phyloP scores from a whole-genome alignment of 1,139 yeast species.

The Blastobotrys petasosporus region DNA sequence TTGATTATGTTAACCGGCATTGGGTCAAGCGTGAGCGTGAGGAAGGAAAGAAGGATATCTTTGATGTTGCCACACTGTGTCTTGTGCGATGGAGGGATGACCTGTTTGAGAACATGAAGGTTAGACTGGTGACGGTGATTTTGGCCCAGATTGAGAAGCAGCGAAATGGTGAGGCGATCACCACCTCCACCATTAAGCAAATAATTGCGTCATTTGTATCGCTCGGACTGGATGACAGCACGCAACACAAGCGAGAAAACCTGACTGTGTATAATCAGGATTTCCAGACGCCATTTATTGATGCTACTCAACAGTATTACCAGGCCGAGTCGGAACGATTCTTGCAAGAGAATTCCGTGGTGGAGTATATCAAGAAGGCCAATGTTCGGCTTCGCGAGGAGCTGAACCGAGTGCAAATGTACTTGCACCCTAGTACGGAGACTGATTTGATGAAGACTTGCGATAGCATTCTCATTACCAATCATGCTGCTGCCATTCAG shows the following conservation, averaged over 20 bases:
- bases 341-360: conserved; percentile 69
- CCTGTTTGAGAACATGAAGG: conserved; percentile 64
- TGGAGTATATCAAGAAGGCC: conserved; percentile 85
- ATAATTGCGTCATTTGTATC: conserved; percentile 77
- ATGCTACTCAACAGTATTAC: conserved; percentile 69
- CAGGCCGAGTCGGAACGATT: conserved; percentile 61
- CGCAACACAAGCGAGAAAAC: conserved; percentile 69
- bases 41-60: conserved; percentile 87
- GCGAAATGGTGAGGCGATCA: conserved; percentile 72
- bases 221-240: conserved; percentile 44
- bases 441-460: conserved; percentile 68
- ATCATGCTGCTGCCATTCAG: conserved; percentile 73
- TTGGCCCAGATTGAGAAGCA: conserved; percentile 70
- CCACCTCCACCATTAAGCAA: conserved; percentile 58
- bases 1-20: conserved; percentile 91
- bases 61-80: conserved; percentile 85
- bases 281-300: conserved; percentile 73
- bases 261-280: conserved; percentile 72
- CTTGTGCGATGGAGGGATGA: conserved; percentile 82
- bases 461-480: conserved; percentile 68
- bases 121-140: conserved; percentile 59
- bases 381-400: conserved; percentile 79
- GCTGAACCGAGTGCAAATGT: conserved; percentile 66
- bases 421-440: conserved; percentile 83
- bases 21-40: conserved; percentile 97